Evolutionary conservation across 2,329 filamentous ascomycete genomes (phyloP), one percentile per base, ranked within the genome.

Genomic region (Colletotrichum spaethianum): DNA sequence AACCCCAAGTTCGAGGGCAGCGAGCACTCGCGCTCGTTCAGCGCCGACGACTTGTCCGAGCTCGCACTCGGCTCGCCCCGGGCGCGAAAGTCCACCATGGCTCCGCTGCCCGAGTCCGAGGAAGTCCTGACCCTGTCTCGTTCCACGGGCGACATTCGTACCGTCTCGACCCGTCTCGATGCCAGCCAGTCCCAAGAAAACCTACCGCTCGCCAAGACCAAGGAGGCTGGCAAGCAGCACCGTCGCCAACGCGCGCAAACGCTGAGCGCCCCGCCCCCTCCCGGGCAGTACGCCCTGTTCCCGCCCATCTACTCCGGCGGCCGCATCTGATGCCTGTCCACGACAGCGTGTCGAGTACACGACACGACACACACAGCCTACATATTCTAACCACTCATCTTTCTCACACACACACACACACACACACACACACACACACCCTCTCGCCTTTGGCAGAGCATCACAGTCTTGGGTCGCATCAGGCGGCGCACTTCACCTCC

Each of bases 211-310:
- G 75, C 75, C 70, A 80, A 80, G 72, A 76, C 78, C 23, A 78
- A 79, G 33, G 82, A 83, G 66, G 59, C 73, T 6, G 61, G 73
- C 28, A 80, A 77, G 73, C 75, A 78, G 52, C 73, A 63, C 33
- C 77, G 81, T 50, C 80, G 85, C 40, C 79, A 81, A 23, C 82
- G 86, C 14, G 83, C 86, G 4, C 80, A 84, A 69, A 88, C 86
- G 11, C 82, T 86, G 40, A 84, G 82, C 78, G 81, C 82, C 36
- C 80, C 83, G 11, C 82, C 83, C 7, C 85, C 84, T 12, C 80
- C 85, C n/a, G 85, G 83, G 26, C 85, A 85, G 73, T 88, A 86
- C 74, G 83, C 83, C 48, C 78, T 86, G 18, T 87, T 86, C 73
- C 85, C 86, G 14, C 77, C 77, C 18, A 72, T 78, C 42, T 74